Conservation (phyloP, 1,284 basidiomycete genomes). For the Phylloporus sp. region DNA sequence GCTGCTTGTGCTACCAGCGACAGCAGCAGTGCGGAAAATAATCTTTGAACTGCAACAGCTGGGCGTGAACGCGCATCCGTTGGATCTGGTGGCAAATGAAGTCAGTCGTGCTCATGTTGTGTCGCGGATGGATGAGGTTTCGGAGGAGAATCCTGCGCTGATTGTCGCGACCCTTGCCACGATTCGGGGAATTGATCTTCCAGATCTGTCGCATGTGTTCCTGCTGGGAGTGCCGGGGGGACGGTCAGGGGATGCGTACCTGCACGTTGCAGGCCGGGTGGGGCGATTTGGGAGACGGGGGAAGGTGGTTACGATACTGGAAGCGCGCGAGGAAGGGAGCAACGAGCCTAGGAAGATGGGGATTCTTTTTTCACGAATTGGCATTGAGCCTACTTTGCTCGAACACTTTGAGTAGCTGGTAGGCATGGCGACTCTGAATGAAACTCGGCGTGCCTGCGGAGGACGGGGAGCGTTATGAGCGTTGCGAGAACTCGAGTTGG, state of each 20-base stretch:
- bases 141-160: constrained; percentile 62
- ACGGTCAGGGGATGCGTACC: constrained; percentile 63
- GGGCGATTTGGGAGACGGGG: constrained; percentile 73
- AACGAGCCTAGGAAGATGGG: constrained; percentile 55
- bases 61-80: constrained; percentile 70
- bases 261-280: constrained; percentile 78
- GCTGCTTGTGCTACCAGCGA: constrained; percentile 70
- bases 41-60: constrained; percentile 69
- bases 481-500: neutral
- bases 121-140: constrained; percentile 39
- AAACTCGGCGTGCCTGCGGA: constrained; percentile 35
- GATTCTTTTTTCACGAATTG: constrained; percentile 56
- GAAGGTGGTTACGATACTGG: constrained; percentile 68
- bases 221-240: constrained; percentile 68
- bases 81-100: constrained; percentile 58
- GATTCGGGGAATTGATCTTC: constrained; percentile 76
- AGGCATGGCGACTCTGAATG: constrained; percentile 17
- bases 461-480: constrained; percentile 12
- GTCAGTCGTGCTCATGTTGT: constrained; percentile 54
- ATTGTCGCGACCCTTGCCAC: constrained; percentile 73
- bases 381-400: constrained; percentile 44
- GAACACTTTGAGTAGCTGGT: constrained; percentile 55
- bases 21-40: constrained; percentile 63
- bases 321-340: constrained; percentile 43
- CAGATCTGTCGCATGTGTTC: constrained; percentile 76